A percentile compares a stretch with the other conserved stretches of the same genome.
phyloP scores from a whole-genome alignment of 352 stramenopile genomes.

The Globisporangium nunn region DNA sequence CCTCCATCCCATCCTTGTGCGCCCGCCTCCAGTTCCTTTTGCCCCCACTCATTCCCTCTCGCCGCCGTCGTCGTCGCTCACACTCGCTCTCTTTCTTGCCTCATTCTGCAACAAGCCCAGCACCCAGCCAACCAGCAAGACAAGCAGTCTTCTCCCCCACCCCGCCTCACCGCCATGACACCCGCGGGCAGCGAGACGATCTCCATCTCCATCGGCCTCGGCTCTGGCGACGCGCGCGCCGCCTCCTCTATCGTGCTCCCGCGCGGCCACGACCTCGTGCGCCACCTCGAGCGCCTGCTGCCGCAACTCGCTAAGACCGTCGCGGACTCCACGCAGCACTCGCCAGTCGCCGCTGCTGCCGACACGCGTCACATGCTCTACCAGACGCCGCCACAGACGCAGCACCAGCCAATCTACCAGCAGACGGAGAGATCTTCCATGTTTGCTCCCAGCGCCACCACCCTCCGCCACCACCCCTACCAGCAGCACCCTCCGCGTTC shows the following conservation, averaged over 20 bases:
- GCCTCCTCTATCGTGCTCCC: constrained; percentile 44
- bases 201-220: constrained; percentile 43
- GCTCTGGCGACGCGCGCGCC: constrained; percentile 16
- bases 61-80: too few species aligned
- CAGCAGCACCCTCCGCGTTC: constrained; percentile 10
- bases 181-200: constrained; percentile 24
- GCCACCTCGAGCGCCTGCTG: constrained; percentile 39
- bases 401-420: constrained; percentile 18
- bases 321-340: too few species aligned
- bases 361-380: too few species aligned
- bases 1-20: not conserved
- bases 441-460: constrained; percentile 4
- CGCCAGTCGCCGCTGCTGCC: too few species aligned
- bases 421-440: too few species aligned
- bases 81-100: too few species aligned
- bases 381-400: not conserved
- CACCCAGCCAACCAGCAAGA: not conserved
- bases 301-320: constrained; percentile 15
- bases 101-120: constrained; percentile 12
- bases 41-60: not conserved
- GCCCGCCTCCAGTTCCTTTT: constrained; percentile 3
- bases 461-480: constrained; percentile 3
- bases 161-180: not conserved
- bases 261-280: constrained; percentile 38
- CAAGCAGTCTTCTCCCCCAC: too few species aligned